phyloP scores from a whole-genome alignment of 2,329 filamentous ascomycete genomes.

The Arthrobotrys sinensis region DNA sequence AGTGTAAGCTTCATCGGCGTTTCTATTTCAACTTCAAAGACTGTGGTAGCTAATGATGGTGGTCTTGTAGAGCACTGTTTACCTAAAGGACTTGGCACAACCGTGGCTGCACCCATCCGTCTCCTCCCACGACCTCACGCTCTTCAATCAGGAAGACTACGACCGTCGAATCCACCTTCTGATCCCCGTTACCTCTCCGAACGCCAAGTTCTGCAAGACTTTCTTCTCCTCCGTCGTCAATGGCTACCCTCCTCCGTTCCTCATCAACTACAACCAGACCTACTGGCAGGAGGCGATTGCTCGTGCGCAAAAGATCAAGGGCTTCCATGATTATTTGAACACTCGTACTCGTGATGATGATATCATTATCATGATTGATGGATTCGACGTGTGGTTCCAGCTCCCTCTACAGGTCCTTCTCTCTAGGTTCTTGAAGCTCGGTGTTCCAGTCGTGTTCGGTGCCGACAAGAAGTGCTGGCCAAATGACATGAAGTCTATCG shows the following conservation, averaged over 20 bases:
- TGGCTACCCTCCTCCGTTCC: conserved; percentile 54
- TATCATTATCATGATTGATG: conserved; percentile 76
- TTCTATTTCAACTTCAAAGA: background rate
- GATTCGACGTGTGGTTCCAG: conserved; percentile 77
- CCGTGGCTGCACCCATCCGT: conserved; percentile 53
- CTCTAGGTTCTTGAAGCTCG: conserved; percentile 74
- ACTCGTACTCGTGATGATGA: conserved; percentile 67
- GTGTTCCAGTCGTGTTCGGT: conserved; percentile 70
- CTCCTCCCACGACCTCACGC: conserved; percentile 53
- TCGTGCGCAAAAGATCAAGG: conserved; percentile 57
- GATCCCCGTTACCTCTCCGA: conserved; percentile 53
- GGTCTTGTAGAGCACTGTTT: conserved; percentile 22
- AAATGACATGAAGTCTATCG: conserved; percentile 66
- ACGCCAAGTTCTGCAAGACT: conserved; percentile 57
- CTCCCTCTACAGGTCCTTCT: conserved; percentile 76
- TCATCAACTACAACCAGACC: conserved; percentile 58
- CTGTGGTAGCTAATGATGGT: background rate
- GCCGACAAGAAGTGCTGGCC: conserved; percentile 70
- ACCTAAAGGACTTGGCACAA: conserved; percentile 37
- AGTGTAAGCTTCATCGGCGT: conserved; percentile 19
- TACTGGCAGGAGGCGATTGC: conserved; percentile 51
- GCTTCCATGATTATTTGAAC: conserved; percentile 56
- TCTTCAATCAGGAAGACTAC: conserved; percentile 56
- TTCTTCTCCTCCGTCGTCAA: conserved; percentile 59
- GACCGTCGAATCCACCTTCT: conserved; percentile 54